Conservation (phyloP, 2,329 filamentous ascomycete genomes). For the Aspergillus flavus region DNA sequence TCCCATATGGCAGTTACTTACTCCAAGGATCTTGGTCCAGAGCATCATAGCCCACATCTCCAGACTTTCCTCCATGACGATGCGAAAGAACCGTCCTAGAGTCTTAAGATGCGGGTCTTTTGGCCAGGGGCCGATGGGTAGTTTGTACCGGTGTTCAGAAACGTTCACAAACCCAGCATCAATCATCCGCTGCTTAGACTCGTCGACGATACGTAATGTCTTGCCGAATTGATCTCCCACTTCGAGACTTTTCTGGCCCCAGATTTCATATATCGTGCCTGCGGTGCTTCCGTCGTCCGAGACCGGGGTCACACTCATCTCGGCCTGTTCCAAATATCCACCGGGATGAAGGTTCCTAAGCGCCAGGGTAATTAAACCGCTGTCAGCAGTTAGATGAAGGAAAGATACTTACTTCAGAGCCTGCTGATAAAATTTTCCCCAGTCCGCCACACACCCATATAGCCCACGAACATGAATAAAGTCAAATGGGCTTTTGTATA, state of each 20-base stretch:
- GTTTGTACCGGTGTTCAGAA: slow-evolving; percentile 8
- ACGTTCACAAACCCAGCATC: slow-evolving; percentile 30
- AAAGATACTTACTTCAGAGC: background rate
- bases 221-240: slow-evolving; percentile 23
- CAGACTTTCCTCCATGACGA: background rate
- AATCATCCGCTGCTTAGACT: slow-evolving; percentile 16
- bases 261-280: slow-evolving; percentile 12
- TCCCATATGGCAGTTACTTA: background rate
- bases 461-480: slow-evolving; percentile 52
- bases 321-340: slow-evolving; percentile 42
- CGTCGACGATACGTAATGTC: slow-evolving; percentile 32
- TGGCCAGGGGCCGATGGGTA: slow-evolving; percentile 1
- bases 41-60: slow-evolving; percentile 4
- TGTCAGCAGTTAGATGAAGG: background rate
- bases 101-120: slow-evolving; percentile 1
- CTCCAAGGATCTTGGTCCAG: background rate
- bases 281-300: slow-evolving; percentile 17
- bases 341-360: slow-evolving; percentile 22
- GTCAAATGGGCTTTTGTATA: slow-evolving; percentile 41
- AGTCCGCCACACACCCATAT: slow-evolving; percentile 50
- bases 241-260: slow-evolving; percentile 14
- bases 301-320: slow-evolving; percentile 30
- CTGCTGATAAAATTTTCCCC: slow-evolving; percentile 43
- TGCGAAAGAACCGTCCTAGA: background rate
- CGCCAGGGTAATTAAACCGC: background rate